A percentile compares a stretch with the other conserved stretches of the same genome.
Conservation (phyloP, 208 protist genomes). For the Phytomonas francai region DNA sequence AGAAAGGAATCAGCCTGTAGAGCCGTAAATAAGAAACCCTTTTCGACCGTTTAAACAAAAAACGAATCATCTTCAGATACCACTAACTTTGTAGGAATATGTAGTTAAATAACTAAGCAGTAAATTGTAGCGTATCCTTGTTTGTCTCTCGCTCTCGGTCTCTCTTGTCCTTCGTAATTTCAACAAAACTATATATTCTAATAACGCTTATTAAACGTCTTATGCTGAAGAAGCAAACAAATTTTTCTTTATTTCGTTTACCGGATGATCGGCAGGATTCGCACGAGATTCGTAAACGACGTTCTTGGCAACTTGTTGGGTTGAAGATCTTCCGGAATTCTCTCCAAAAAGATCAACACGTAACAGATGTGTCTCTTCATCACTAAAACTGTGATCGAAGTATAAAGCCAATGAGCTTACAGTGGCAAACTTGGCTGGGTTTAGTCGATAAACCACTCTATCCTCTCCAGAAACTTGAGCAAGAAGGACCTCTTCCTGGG, state of each 20-base stretch:
- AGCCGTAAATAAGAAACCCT: not conserved
- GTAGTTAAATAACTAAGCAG: not conserved
- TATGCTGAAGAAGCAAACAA: not conserved
- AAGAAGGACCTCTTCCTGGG: conserved; percentile 71
- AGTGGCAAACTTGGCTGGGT: conserved; percentile 52
- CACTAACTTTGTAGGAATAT: not conserved
- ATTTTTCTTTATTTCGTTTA: not conserved
- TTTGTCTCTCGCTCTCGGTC: not conserved
- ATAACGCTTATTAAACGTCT: not conserved
- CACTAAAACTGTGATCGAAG: conserved; percentile 72
- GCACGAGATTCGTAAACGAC: conserved; percentile 73
- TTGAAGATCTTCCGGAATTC: conserved; percentile 44
- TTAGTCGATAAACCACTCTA: conserved; percentile 70
- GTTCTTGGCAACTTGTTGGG: conserved; percentile 70
- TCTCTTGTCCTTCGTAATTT: not conserved
- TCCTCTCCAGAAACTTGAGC: conserved; percentile 49
- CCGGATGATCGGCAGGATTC: conserved; percentile 80
- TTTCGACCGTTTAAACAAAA: not conserved
- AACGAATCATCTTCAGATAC: not conserved
- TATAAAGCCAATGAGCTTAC: conserved; percentile 47
- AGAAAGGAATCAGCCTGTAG: conserved; percentile 1
- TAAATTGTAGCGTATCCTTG: not conserved
- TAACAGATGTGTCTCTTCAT: conserved; percentile 63
- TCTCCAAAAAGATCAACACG: conserved; percentile 85
- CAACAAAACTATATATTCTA: not conserved